Conservation (phyloP, 2,329 filamentous ascomycete species). For the Colletotrichum somersetense region DNA sequence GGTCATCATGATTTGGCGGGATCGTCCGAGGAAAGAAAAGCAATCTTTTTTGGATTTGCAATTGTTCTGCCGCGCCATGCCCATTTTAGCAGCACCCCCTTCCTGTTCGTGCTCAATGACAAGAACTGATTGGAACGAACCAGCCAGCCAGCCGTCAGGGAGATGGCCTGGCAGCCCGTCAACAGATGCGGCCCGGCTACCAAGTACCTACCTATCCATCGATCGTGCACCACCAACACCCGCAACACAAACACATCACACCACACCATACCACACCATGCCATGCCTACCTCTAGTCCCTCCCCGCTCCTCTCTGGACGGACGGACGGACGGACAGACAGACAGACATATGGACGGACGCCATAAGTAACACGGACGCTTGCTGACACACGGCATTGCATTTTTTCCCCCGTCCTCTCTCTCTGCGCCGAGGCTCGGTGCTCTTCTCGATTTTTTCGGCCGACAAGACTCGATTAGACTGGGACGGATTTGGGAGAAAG, state of each 20-base stretch:
- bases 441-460: neutral
- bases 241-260: too few relatives aligned
- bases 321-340: neutral
- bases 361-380: neutral
- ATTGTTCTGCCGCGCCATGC: constrained; percentile 7
- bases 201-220: too few relatives aligned
- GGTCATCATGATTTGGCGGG: constrained; percentile 10
- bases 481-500: constrained; percentile 3
- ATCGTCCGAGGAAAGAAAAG: constrained; percentile 21
- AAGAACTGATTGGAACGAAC: constrained; percentile 1
- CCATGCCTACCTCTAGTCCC: neutral
- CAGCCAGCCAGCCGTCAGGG: neutral
- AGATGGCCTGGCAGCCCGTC: constrained; percentile 10
- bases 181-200: neutral
- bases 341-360: neutral
- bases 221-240: neutral
- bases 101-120: constrained; percentile 12
- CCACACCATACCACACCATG: neutral
- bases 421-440: neutral
- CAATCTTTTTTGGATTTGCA: constrained; percentile 16
- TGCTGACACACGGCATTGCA: neutral
- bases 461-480: neutral
- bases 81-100: constrained; percentile 14
- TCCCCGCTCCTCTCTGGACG: neutral
- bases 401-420: neutral